Evolutionary conservation across 257 asterid species (phyloP), one percentile per base, ranked within the genome.

Genomic region (Capsicum pubescens): DNA sequence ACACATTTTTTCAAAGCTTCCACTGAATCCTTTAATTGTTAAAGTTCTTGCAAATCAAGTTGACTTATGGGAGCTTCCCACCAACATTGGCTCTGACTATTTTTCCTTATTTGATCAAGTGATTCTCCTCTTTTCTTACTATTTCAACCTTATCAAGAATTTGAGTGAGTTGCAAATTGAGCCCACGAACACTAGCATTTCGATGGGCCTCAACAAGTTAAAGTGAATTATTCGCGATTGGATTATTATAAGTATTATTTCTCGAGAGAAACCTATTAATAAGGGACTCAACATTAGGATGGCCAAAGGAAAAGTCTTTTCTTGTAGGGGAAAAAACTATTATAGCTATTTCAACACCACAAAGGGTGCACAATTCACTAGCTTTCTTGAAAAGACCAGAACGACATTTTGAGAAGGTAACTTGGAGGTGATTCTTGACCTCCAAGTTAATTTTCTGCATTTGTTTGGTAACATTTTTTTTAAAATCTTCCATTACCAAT

Each of bases 321-420:
- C 97, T 96, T 0, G 97, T 97, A 0, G 98, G 97, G 11, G 97
- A 92, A 86, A 94, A 94, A 0, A 92, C 95, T 7, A 93, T 66
- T 2, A 95, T 89, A 35, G 90, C 94, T 6, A 93, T 88, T n/a
- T 95, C 97, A 8, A 91, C 97, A 0, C 95, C 98, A 11, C 95
- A 92, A 0, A 95, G 90, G 0, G 92, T 95, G 89, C 95, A 91
- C 3, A 93, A 89, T 78, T 95, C 97, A 66, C 95, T 92, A 0
- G 98, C 97, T 52, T 95, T 95, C 39, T 95, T 93, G 90, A 90
- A 92, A 0, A 93, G 89, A 6, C 98, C 97, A 0, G 91, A 87
- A 6, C 97, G 89, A 1, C 97, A 93, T 46, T 93, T 95, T 9
- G 97, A 92, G 69, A 95, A 93, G 1, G 98, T 93, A 1, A 95